Conservation (phyloP, 2,329 filamentous ascomycete species). For the Penicillium sumatraense region DNA sequence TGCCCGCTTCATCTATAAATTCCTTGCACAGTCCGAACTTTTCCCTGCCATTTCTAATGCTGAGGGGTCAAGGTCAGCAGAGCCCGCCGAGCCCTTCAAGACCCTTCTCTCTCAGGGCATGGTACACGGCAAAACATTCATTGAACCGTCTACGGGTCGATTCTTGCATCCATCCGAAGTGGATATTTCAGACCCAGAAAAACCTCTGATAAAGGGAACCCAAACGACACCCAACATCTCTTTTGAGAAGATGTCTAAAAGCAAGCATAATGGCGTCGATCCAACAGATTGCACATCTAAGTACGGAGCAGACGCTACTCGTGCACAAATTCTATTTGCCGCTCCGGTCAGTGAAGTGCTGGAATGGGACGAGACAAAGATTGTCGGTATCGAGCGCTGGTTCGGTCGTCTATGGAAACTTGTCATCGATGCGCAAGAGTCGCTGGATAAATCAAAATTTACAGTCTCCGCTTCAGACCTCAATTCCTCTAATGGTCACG, state of each 20-base stretch:
- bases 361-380: conserved; percentile 85
- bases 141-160: conserved; percentile 72
- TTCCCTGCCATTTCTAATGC: conserved; percentile 43
- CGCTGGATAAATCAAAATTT: conserved; percentile 27
- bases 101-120: conserved; percentile 87
- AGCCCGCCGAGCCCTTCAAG: conserved; percentile 74
- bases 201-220: conserved; percentile 66
- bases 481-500: conserved; percentile 23
- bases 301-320: conserved; percentile 81
- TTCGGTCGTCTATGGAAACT: conserved; percentile 69
- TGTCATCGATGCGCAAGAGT: conserved; percentile 46
- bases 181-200: conserved; percentile 60
- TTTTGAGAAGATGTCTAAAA: conserved; percentile 95
- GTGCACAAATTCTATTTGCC: conserved; percentile 87
- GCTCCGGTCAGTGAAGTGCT: conserved; percentile 82
- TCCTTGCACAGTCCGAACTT: conserved; percentile 62
- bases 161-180: conserved; percentile 80
- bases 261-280: conserved; percentile 89
- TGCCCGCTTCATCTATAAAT: conserved; percentile 88
- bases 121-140: conserved; percentile 86
- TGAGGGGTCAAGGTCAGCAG: conserved; percentile 33
- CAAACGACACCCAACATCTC: conserved; percentile 64
- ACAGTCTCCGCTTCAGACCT: conserved; percentile 26
- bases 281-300: conserved; percentile 72
- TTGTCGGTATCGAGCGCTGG: conserved; percentile 82